phyloP scores from a whole-genome alignment of 2,329 filamentous ascomycete species.

The Diaporthe citri region DNA sequence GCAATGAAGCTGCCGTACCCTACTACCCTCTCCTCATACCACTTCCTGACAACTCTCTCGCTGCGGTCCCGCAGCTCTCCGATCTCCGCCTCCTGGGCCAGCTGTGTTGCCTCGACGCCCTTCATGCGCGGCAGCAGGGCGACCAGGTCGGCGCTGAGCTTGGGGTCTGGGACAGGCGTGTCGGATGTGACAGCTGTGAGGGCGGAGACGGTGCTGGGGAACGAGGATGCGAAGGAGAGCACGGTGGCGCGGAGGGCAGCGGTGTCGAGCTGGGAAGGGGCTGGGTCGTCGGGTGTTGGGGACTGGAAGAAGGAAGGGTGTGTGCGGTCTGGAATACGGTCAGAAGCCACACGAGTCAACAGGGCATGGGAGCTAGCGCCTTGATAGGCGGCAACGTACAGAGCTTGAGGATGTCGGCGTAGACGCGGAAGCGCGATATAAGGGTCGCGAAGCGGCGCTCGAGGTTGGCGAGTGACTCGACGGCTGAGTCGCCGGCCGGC shows the following conservation, averaged over 20 bases:
- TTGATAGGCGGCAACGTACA: conserved; percentile 57
- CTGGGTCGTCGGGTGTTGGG: conserved; percentile 50
- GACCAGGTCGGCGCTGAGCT: conserved; percentile 68
- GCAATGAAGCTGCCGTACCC: conserved; percentile 77
- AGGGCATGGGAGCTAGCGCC: neutral
- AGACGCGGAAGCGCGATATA: conserved; percentile 65
- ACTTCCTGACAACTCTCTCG: conserved; percentile 72
- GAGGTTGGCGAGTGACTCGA: conserved; percentile 61
- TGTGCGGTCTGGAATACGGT: conserved; percentile 58
- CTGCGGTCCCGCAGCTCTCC: conserved; percentile 73
- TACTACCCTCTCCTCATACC: conserved; percentile 81
- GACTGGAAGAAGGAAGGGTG: conserved; percentile 68
- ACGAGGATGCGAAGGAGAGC: conserved; percentile 68
- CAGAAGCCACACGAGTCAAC: neutral
- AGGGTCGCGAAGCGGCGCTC: conserved; percentile 67
- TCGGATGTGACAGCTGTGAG: conserved; percentile 67
- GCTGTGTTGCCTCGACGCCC: conserved; percentile 70
- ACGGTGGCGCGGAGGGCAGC: conserved; percentile 67
- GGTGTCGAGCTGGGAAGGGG: conserved; percentile 64
- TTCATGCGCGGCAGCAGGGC: conserved; percentile 72
- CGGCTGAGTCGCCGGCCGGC: conserved; percentile 50
- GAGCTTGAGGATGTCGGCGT: conserved; percentile 70
- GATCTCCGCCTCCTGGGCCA: conserved; percentile 72
- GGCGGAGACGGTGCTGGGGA: conserved; percentile 67
- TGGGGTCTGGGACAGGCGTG: conserved; percentile 68